These are phyloP conservation scores for Verbascum thapsus DNA, from an alignment of 257 asterid genomes.

Conservation along the genomic window DNA sequence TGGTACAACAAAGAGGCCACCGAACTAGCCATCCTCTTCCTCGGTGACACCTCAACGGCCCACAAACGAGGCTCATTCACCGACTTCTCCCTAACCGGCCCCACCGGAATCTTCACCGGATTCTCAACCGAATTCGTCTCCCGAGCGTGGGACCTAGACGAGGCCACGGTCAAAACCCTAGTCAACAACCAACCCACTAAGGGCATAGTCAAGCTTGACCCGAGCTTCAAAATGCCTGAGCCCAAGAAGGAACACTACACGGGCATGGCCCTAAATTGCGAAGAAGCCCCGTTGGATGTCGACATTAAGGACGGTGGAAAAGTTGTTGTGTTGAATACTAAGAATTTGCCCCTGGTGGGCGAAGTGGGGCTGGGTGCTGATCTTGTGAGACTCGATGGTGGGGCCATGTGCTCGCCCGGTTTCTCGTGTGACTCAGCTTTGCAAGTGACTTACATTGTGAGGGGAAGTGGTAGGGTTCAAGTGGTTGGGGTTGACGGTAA, in stretches of 20 bases:
- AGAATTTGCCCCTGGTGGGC: slow-evolving; percentile 71
- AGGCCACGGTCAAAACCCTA: slow-evolving; percentile 52
- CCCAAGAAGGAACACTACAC: slow-evolving; percentile 49
- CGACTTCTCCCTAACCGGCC: slow-evolving; percentile 63
- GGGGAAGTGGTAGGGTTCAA: slow-evolving; percentile 75
- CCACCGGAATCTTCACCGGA: slow-evolving; percentile 79
- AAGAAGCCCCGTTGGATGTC: slow-evolving; percentile 70
- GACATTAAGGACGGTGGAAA: slow-evolving; percentile 73
- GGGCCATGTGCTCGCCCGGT: slow-evolving; percentile 75
- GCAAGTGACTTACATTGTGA: slow-evolving; percentile 67
- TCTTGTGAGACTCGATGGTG: slow-evolving; percentile 58
- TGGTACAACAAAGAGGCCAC: slow-evolving; percentile 77
- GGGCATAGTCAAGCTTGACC: slow-evolving; percentile 61
- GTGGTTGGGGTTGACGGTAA: slow-evolving; percentile 71
- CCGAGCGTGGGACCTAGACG: slow-evolving; percentile 73
- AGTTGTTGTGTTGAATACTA: slow-evolving; percentile 64
- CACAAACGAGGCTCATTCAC: slow-evolving; percentile 69
- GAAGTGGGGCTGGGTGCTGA: slow-evolving; percentile 74
- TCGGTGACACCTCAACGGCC: slow-evolving; percentile 71
- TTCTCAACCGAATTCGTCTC: slow-evolving; percentile 66
- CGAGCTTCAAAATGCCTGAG: slow-evolving; percentile 60
- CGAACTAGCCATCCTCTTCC: slow-evolving; percentile 68
- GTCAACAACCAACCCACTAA: slow-evolving; percentile 47
- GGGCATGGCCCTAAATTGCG: slow-evolving; percentile 69
- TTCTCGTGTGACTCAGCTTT: slow-evolving; percentile 72